Evolutionary conservation across 2,329 filamentous ascomycete species (phyloP).

Genomic region (Aspergillus candidus): DNA sequence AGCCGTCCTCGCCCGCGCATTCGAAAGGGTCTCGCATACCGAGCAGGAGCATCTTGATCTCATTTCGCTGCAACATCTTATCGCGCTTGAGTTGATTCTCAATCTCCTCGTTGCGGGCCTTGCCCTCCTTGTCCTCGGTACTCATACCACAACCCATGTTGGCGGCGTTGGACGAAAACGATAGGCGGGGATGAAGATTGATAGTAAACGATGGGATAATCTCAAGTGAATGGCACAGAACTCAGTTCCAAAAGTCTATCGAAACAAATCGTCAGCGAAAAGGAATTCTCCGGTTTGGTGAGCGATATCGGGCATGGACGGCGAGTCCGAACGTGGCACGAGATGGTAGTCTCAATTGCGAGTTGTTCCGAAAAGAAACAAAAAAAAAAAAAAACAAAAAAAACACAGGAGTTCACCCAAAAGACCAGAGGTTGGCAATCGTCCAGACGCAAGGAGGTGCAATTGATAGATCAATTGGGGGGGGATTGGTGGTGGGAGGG

Average conservation of each 20-base stretch:
- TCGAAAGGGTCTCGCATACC: constrained; percentile 54
- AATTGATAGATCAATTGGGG: constrained; percentile 7
- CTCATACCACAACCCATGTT: constrained; percentile 99
- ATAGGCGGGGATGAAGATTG: constrained; percentile 5
- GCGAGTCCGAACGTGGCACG: constrained; percentile 12
- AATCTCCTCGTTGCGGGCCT: constrained; percentile 99
- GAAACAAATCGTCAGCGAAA: constrained; percentile 8
- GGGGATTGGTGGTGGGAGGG: not conserved
- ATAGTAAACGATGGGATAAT: constrained; percentile 1
- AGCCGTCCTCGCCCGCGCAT: constrained; percentile 7
- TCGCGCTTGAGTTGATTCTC: constrained; percentile 98
- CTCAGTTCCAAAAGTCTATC: constrained; percentile 5
- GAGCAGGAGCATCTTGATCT: constrained; percentile 99
- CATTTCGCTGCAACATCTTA: constrained; percentile 97
- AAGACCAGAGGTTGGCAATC: not conserved
- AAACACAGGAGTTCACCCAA: not conserved
- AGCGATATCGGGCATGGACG: constrained; percentile 1
- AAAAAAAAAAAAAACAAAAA: constrained; percentile 5
- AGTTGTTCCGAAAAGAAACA: constrained; percentile 4
- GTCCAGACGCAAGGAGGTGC: constrained; percentile 15
- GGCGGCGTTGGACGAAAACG: constrained; percentile 38
- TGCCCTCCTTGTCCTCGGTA: constrained; percentile 99
- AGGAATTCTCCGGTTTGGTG: constrained; percentile 9
- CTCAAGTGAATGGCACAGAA: constrained; percentile 5
- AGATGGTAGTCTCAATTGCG: constrained; percentile 3